phyloP scores from a whole-genome alignment of 805 yeast genomes.

The Zygoascus bituminiphila region DNA sequence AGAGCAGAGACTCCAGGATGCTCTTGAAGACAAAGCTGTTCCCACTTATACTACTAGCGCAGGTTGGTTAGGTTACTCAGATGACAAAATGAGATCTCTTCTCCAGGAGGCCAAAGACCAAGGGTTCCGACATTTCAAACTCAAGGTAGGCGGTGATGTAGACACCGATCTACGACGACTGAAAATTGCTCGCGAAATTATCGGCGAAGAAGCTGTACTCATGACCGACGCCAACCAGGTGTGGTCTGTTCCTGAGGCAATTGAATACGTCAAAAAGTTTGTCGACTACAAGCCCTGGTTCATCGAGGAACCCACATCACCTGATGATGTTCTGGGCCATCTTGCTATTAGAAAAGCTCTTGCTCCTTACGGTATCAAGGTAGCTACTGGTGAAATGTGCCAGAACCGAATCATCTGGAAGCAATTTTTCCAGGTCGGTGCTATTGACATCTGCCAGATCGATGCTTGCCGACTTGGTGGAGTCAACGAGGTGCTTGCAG shows the following conservation, averaged over 20 bases:
- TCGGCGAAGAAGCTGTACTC: constrained; percentile 31
- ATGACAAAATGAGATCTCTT: constrained; percentile 33
- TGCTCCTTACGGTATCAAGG: constrained; percentile 26
- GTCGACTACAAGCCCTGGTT: constrained; percentile 30
- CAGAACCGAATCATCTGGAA: constrained; percentile 31
- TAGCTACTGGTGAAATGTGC: constrained; percentile 32
- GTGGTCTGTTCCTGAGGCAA: constrained; percentile 32
- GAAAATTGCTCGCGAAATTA: constrained; percentile 32
- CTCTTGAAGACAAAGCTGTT: constrained; percentile 30
- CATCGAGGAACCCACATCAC: constrained; percentile 32
- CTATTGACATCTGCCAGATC: constrained; percentile 28
- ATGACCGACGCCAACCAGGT: constrained; percentile 33
- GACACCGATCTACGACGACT: constrained; percentile 32
- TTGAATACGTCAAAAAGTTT: constrained; percentile 26
- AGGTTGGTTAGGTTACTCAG: constrained; percentile 38
- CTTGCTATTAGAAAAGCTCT: constrained; percentile 26
- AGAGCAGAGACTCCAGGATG: constrained; percentile 28
- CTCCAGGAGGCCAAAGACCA: constrained; percentile 29
- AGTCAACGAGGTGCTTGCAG: constrained; percentile 29
- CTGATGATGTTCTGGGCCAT: constrained; percentile 31
- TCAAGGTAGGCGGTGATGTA: constrained; percentile 36
- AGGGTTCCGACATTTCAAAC: constrained; percentile 36
- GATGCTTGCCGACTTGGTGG: constrained; percentile 33
- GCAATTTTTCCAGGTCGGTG: constrained; percentile 25
- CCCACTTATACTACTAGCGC: constrained; percentile 41